Evolutionary conservation across 2,329 filamentous ascomycete species (phyloP).

Genomic region (Ophiostoma ips): DNA sequence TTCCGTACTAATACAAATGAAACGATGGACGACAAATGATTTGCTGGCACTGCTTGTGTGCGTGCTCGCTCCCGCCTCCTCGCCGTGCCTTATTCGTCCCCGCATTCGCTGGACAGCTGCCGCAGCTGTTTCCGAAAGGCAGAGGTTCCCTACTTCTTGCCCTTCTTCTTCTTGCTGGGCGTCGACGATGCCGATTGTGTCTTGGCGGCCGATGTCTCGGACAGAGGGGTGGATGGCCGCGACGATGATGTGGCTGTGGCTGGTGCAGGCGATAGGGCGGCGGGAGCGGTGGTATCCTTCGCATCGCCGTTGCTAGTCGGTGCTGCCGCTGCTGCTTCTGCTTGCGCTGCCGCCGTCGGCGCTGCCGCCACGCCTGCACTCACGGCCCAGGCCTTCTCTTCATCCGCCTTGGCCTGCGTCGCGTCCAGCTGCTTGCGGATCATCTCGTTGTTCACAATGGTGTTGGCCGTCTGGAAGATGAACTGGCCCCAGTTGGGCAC

Average conservation of each 20-base stretch:
- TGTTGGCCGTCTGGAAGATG: slow-evolving; percentile 96
- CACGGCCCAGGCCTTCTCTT: slow-evolving; percentile 4
- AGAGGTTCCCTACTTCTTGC: slow-evolving; percentile 36
- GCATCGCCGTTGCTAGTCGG: too few relatives aligned
- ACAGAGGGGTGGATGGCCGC: not conserved
- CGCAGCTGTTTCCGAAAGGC: not conserved
- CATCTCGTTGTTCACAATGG: slow-evolving; percentile 75
- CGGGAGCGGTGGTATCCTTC: too few relatives aligned
- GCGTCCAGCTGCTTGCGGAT: slow-evolving; percentile 60
- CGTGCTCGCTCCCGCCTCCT: too few relatives aligned
- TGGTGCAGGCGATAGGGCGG: too few relatives aligned
- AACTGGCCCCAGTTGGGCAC: slow-evolving; percentile 78
- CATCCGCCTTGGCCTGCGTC: slow-evolving; percentile 71
- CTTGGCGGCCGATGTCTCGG: not conserved
- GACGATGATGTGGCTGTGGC: not conserved
- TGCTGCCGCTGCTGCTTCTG: too few relatives aligned
- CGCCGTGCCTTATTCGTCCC: too few relatives aligned
- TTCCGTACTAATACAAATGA: too few relatives aligned
- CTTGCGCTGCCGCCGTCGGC: not conserved
- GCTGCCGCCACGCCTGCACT: not conserved
- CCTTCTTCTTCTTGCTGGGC: slow-evolving; percentile 48
- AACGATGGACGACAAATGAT: too few relatives aligned
- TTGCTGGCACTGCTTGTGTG: too few relatives aligned
- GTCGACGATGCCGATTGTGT: slow-evolving; percentile 15
- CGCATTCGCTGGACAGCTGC: not conserved